A percentile compares a stretch with the other conserved stretches of the same genome.
phyloP scores from a whole-genome alignment of 371 early-diverging fungal genomes.

The Blakeslea trispora region DNA sequence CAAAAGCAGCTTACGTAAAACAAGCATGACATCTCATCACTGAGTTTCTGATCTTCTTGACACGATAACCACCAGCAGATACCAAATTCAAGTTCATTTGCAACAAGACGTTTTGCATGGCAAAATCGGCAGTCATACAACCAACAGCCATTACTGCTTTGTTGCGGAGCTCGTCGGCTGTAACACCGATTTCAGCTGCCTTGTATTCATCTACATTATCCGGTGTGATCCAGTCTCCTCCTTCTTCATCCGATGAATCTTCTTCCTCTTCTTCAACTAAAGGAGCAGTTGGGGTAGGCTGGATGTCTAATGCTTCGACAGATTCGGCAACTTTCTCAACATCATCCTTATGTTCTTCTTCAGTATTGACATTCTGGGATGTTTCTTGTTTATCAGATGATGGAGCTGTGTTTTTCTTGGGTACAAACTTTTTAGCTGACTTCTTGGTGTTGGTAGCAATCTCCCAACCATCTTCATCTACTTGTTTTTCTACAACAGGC shows the following conservation, averaged over 20 bases:
- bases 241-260: conserved; percentile 54
- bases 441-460: conserved; percentile 40
- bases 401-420: conserved; percentile 13
- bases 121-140: conserved; percentile 94
- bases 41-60: conserved; percentile 82
- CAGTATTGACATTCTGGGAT: conserved; percentile 13
- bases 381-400: conserved; percentile 20
- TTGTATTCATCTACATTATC: conserved; percentile 75
- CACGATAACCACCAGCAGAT: conserved; percentile 81
- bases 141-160: conserved; percentile 68
- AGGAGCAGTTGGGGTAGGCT: conserved; percentile 11
- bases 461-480: conserved; percentile 58
- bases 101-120: conserved; percentile 96
- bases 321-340: conserved; percentile 29
- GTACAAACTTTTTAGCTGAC: conserved; percentile 20
- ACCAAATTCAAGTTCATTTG: conserved; percentile 89
- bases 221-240: conserved; percentile 96
- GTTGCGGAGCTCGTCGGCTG: conserved; percentile 46
- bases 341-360: conserved; percentile 23
- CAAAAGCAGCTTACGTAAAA: conserved; percentile 64
- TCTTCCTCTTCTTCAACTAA: conserved; percentile 40
- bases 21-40: conserved; percentile 96
- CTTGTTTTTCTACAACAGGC: conserved; percentile 19
- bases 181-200: conserved; percentile 54
- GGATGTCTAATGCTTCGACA: conserved; percentile 16